Evolutionary conservation across 1,284 basidiomycete genomes (phyloP), one percentile per base, ranked within the genome.

Genomic region (Fomitopsis pinicola): DNA sequence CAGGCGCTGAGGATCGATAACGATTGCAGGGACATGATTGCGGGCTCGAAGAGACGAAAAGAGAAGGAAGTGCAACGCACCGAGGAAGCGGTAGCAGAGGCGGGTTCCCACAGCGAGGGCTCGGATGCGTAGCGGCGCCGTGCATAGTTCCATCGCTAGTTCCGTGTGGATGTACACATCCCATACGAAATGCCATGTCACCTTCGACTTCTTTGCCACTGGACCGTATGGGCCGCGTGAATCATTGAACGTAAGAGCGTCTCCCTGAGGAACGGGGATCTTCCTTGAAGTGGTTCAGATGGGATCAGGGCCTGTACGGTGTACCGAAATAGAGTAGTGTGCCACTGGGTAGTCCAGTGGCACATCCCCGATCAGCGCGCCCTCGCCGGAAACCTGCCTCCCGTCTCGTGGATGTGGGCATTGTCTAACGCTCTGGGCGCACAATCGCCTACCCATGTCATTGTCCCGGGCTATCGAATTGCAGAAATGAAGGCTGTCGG

Each of bases 31-130:
- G 62, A 63, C n/a, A 63, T 63, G 57, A 53, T 60, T 48, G 46
- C 58, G 56, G 62, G 59, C 5, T 63, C 62, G 33, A 66, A 68
- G 45, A 56, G 68, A 36, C 60, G 68, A 40, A 67, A 68, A 60
- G 63, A 63, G 56, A 68, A 68, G 60, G 61, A 19, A 19, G 58
- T 42, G 44, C 53, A 15, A 17, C 38, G 40, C n/a, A 55, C 17
- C 30, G 3, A 54, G 52, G 28, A 28, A 33, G n/a, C 54, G 28
- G 42, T 46, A n/a, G 46, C 48, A 38, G 57, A 58, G n/a, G 12
- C 19, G 2, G 52, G 22, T 40, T 38, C 35, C 19, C 52, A 22
- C n/a, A 54, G 35, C 52, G 52, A 54, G 36, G 19, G 48, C 6
- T 15, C 48, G 22, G 48, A 33, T 9, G 48, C 48, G 4, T 50